A percentile compares a stretch with the other conserved stretches of the same genome.
Conservation (phyloP, 2,329 filamentous ascomycete species). For the Penicillium sp. region DNA sequence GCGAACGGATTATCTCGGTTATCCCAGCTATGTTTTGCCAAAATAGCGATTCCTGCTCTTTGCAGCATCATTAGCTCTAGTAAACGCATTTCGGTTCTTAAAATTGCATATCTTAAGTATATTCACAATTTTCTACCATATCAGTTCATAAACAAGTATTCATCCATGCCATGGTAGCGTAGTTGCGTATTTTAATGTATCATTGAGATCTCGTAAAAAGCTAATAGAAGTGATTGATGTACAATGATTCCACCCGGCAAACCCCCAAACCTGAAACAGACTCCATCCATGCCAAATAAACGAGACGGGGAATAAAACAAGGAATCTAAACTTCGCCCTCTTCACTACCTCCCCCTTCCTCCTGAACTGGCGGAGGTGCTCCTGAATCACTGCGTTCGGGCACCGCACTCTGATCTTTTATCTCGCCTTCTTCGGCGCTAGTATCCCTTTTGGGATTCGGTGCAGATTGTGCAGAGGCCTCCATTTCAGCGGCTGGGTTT, state of each 20-base stretch:
- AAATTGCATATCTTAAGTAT: too few species aligned
- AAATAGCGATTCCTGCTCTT: neutral
- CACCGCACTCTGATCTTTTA: slow-evolving; percentile 15
- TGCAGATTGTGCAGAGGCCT: neutral
- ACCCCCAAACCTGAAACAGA: neutral
- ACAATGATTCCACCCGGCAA: neutral
- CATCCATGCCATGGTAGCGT: too few species aligned
- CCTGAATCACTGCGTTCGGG: slow-evolving; percentile 10
- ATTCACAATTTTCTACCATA: too few species aligned
- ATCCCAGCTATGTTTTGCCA: neutral
- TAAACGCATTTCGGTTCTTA: neutral
- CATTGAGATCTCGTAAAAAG: neutral
- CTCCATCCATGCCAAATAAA: neutral
- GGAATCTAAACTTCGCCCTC: slow-evolving; percentile 45
- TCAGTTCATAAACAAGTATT: too few species aligned
- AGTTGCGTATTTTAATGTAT: neutral
- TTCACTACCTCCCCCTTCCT: slow-evolving; percentile 46
- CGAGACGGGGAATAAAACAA: neutral
- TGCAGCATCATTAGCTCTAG: neutral
- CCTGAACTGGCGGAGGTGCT: slow-evolving; percentile 16
- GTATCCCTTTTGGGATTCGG: slow-evolving; percentile 4
- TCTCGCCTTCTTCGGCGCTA: slow-evolving; percentile 27
- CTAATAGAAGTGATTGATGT: neutral
- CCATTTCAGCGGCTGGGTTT: neutral
- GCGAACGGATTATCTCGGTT: neutral